Conservation (phyloP, 2,329 filamentous ascomycete genomes). For the Rhytidhysteron rufulum region DNA sequence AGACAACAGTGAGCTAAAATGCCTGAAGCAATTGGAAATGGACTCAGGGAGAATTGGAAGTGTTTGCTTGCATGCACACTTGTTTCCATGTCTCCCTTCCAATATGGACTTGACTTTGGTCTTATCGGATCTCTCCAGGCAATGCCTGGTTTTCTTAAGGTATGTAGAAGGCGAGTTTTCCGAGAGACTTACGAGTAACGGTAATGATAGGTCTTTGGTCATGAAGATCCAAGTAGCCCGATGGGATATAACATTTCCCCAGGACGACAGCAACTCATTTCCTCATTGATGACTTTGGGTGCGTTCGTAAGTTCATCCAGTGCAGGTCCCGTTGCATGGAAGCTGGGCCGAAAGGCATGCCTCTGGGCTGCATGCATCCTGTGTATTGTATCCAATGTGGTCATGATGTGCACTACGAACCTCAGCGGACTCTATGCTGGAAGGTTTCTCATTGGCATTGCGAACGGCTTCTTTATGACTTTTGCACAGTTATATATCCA, state of each 20-base stretch:
- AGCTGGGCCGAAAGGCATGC: conserved; percentile 40
- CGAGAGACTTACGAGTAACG: conserved; percentile 1
- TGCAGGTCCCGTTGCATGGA: conserved; percentile 25
- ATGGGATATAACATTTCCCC: conserved; percentile 45
- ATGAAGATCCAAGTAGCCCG: conserved; percentile 20
- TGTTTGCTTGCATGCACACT: conserved; percentile 47
- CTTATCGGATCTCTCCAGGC: conserved; percentile 50
- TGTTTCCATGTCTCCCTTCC: conserved; percentile 49
- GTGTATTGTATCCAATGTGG: conserved; percentile 42
- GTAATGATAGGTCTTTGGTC: conserved; percentile 22
- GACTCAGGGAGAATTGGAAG: conserved; percentile 43
- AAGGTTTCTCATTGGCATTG: conserved; percentile 53
- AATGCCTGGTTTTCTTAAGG: conserved; percentile 48
- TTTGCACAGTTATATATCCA: conserved; percentile 53
- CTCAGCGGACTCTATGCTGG: conserved; percentile 54
- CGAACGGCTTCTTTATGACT: conserved; percentile 52
- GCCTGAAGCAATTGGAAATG: conserved; percentile 19
- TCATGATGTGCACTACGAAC: conserved; percentile 55
- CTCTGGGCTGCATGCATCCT: conserved; percentile 49
- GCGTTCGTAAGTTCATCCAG: conserved; percentile 42
- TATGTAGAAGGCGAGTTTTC: conserved; percentile 13
- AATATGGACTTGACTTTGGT: conserved; percentile 52
- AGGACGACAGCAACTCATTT: conserved; percentile 41
- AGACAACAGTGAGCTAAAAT: conserved; percentile 12
- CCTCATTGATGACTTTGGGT: conserved; percentile 44